Percentiles rank a stretch among this genome's conserved stretches.
Evolutionary conservation across 805 yeast species (phyloP).

Genomic region (Saturnispora besseyi): DNA sequence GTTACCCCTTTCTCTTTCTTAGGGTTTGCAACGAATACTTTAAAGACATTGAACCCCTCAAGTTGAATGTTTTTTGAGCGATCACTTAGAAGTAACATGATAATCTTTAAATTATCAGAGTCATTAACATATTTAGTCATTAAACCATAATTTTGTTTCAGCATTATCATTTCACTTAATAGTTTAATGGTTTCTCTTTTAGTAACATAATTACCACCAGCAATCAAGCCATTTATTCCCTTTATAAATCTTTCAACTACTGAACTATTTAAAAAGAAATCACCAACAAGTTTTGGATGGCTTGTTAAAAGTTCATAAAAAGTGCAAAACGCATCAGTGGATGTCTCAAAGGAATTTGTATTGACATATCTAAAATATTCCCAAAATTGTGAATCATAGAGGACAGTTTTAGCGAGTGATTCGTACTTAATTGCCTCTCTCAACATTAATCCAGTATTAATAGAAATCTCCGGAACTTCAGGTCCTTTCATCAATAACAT

Average conservation of each 20-base stretch:
- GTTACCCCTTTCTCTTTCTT: conserved; percentile 69
- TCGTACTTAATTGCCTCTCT: conserved; percentile 82
- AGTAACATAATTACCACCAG: conserved; percentile 79
- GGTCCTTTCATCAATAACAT: conserved; percentile 59
- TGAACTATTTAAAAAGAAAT: conserved; percentile 50
- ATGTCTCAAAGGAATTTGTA: conserved; percentile 73
- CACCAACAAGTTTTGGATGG: conserved; percentile 62
- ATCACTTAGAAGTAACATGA: conserved; percentile 82
- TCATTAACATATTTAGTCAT: conserved; percentile 73
- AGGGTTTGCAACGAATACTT: conserved; percentile 95
- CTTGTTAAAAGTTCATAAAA: conserved; percentile 57
- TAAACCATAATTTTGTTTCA: conserved; percentile 59
- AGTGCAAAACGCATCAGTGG: conserved; percentile 83
- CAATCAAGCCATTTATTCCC: conserved; percentile 59
- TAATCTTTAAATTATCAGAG: conserved; percentile 72
- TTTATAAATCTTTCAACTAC: conserved; percentile 44
- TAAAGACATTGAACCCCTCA: conserved; percentile 90
- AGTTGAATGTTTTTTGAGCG: conserved; percentile 80
- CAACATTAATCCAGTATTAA: conserved; percentile 67
- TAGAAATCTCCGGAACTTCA: conserved; percentile 62
- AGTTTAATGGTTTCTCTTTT: conserved; percentile 83
- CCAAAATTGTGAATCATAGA: conserved; percentile 66
- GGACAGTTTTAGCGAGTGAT: conserved; percentile 48
- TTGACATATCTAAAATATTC: conserved; percentile 71
- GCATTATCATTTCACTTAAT: conserved; percentile 60